These are phyloP conservation scores for Trichocomaceae sp. DNA, from an alignment of 2,329 filamentous ascomycete genomes.

Conservation along the genomic window DNA sequence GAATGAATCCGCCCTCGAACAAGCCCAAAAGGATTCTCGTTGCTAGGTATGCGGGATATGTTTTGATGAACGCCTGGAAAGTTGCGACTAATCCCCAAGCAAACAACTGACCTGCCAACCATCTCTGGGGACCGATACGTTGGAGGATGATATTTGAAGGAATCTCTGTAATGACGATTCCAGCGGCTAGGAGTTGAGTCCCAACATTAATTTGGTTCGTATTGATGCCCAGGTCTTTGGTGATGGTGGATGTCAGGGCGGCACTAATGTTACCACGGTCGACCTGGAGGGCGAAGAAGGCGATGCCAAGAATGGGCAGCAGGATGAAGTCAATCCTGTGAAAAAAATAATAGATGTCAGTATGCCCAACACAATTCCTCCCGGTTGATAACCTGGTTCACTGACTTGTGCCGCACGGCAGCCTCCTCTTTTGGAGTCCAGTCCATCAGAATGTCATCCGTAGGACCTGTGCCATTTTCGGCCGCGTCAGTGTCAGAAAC, in stretches of 20 bases:
- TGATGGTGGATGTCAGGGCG: constrained; percentile 48
- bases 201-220: constrained; percentile 52
- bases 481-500: constrained; percentile 11
- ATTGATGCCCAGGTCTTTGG: constrained; percentile 44
- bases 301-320: constrained; percentile 25
- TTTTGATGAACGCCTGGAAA: constrained; percentile 49
- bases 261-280: constrained; percentile 42
- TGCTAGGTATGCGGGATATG: constrained; percentile 43
- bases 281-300: constrained; percentile 23
- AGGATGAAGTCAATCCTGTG: constrained; percentile 26
- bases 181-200: constrained; percentile 46
- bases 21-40: constrained; percentile 50
- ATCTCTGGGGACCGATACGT: constrained; percentile 48
- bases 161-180: constrained; percentile 46
- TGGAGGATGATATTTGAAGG: constrained; percentile 49
- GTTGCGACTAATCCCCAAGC: constrained; percentile 49
- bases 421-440: constrained; percentile 24
- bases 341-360: background rate
- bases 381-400: background rate
- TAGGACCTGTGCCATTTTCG: constrained; percentile 13
- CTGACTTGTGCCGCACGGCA: constrained; percentile 22
- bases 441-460: constrained; percentile 20
- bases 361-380: background rate
- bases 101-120: constrained; percentile 50
- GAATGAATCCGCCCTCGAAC: constrained; percentile 51